Base-by-base conservation (phyloP, 768 basidiomycete species). In the Tylopilus sp. region DNA sequence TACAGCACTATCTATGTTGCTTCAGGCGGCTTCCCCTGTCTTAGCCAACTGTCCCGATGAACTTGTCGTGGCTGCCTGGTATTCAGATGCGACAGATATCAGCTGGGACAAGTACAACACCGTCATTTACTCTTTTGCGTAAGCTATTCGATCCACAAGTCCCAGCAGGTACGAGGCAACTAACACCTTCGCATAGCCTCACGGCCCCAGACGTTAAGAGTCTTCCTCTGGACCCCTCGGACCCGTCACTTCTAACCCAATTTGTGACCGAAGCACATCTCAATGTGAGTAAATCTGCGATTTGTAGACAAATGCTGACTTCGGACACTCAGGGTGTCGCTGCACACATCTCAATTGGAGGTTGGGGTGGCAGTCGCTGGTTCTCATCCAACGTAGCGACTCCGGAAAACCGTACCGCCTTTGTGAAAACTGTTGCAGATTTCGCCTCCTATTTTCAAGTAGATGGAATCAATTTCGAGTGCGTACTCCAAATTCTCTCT, bases 61-160 rank as follows among this genome's bases (percentile, higher is more conserved):
- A 1, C 45, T 47, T 46, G 71, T 83, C 7, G 79, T 79, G 2
- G 68, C 76, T 17, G 73, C 79, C 9, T 89, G 84, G 84, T 88
- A 79, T n/a, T 17, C 15, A 17, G 33, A 35, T 17, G 4, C 73
- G 83, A 4, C 69, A 6, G 69, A 73, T 15, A 65, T 89, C 53
- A 79, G 73, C 53, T 89, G 87, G 87, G 67, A 71, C n/a, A 87
- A 86, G 68, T 89, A 88, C 64, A 86, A 79, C n/a, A 75, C 80
- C 15, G 51, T 86, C 40, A 81, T 78, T 13, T 88, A 86, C 66
- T 74, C 86, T 0, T 89, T 88, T 55, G 86, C 82, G 75, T 74
- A 58, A 67, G 76, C 64, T n/a, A 9, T 22, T 33, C 21, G 30
- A 35, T n/a, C n/a, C n/a, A n/a, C n/a, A n/a, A n/a, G n/a, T n/a